Percentiles rank a stretch among this genome's conserved stretches.
Evolutionary conservation across 2,329 filamentous ascomycete species (phyloP).

Genomic region (Cordyceps fumosorosea): DNA sequence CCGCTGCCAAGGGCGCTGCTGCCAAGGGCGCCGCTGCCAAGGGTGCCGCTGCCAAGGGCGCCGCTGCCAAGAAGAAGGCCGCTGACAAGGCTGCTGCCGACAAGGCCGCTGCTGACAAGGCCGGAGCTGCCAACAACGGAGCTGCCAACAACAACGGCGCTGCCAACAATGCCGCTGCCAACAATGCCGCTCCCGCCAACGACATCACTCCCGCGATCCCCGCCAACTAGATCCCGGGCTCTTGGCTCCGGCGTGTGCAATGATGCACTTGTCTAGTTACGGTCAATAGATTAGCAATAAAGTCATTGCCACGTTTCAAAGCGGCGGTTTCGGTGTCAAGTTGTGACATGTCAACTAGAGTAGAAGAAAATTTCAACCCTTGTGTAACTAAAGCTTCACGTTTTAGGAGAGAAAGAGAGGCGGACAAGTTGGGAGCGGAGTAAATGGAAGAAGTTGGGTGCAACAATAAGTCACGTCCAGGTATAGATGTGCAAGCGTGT

Average conservation of each 20-base stretch:
- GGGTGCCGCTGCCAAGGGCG: not conserved
- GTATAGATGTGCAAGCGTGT: too few relatives aligned
- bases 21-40: not conserved
- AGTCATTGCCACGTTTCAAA: not conserved
- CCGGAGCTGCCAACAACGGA: not conserved
- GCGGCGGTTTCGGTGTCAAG: too few relatives aligned
- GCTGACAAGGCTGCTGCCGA: not conserved
- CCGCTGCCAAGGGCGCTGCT: not conserved
- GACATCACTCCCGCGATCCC: not conserved
- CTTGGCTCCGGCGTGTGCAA: not conserved
- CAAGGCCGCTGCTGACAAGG: not conserved
- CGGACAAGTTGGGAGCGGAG: too few relatives aligned
- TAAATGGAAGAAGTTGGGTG: too few relatives aligned
- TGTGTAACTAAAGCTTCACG: too few relatives aligned
- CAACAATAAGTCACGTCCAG: too few relatives aligned
- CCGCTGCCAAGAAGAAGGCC: not conserved
- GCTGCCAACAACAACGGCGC: not conserved
- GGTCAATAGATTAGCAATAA: not conserved
- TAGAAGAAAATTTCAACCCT: too few relatives aligned
- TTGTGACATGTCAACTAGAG: too few relatives aligned
- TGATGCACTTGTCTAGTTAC: not conserved
- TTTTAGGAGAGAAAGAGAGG: too few relatives aligned
- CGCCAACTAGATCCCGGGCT: not conserved
- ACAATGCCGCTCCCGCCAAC: not conserved
- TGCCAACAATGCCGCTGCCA: too few relatives aligned